Evolutionary conservation across 306 rosid species (phyloP).

Genomic region (Vachellia pachyceras): DNA sequence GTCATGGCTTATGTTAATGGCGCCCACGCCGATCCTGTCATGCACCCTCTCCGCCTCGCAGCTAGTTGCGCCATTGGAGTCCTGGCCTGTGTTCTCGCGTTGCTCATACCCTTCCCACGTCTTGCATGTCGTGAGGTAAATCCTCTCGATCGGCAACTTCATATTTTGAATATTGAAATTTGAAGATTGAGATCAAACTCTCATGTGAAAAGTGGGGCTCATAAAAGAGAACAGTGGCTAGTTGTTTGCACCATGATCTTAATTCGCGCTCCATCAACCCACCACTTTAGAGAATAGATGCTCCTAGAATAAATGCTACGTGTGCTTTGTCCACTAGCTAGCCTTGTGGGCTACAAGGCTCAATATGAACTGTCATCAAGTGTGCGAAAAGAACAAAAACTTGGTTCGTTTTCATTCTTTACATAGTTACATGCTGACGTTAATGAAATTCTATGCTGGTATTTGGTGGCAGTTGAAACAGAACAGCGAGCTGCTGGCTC

Average conservation of each 20-base stretch:
- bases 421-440: neutral
- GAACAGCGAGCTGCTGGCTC: slow-evolving; percentile 40
- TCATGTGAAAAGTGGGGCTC: neutral
- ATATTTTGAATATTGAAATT: too few relatives aligned
- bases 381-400: neutral
- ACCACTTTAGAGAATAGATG: neutral
- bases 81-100: slow-evolving; percentile 65
- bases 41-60: slow-evolving; percentile 73
- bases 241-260: neutral
- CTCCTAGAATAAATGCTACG: neutral
- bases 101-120: slow-evolving; percentile 70
- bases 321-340: neutral
- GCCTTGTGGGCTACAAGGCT: neutral
- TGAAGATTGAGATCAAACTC: neutral
- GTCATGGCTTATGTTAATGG: slow-evolving; percentile 53
- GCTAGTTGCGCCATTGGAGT: slow-evolving; percentile 65
- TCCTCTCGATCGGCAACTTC: too few relatives aligned
- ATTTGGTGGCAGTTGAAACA: slow-evolving; percentile 49
- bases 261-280: neutral
- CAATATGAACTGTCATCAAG: neutral
- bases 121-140: slow-evolving; percentile 61
- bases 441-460: slow-evolving; percentile 6
- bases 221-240: neutral
- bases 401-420: neutral
- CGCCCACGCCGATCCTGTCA: slow-evolving; percentile 40